Base-by-base conservation (phyloP, 2,329 filamentous ascomycete genomes). In the Beauveria asiatica region DNA sequence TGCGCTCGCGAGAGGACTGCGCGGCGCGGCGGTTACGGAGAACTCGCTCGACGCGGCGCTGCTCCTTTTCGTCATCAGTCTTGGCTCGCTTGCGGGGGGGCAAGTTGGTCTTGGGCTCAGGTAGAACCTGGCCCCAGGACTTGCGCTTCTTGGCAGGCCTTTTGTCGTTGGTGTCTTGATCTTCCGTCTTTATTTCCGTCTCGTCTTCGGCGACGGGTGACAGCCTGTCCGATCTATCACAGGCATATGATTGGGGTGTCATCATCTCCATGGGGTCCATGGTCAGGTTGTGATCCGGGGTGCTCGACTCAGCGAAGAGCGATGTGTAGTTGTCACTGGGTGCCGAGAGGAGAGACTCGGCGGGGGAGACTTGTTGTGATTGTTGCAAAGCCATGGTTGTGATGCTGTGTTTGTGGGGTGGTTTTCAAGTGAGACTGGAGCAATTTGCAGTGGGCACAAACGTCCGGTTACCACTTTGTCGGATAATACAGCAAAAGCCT, bases 1-100 rank as follows among this genome's bases (percentile, higher is more conserved):
- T 96, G 62, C 92, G 89, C 75, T 99, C 94, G 55, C 94, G 83
- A 4, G 94, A 99, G 62, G 95, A 97, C 80, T 97, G 94, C 45
- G 94, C 94, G 50, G 94, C 94, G 62, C 92, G 90, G 65, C 94
- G 90, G 72, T 99, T 99, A 49, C 94, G 88, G 68, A 97, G 90
- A 65, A 99, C 94, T 64, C 94, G 90, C 79, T 99, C 94, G 59
- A 97, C 95, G 63, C 94, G 89, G 49, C 94, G 89, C 75, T 99
- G 94, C 76, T 97, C 94, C 78, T 99, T 99, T 76, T 99, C 94
- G 70, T 97, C 94, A 69, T 96, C 93, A 3, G 94, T 99, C 83
- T 97, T 99, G 68, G 94, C 94, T 64, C 94, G 91, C 84, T 99
- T 99, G 66, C 92, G 87, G 44, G 93, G 93, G 63, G 93, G 93